Percentiles rank a stretch among this genome's conserved stretches.
Evolutionary conservation across 2,329 filamentous ascomycete genomes (phyloP).

Genomic region (Epichloe scottii): DNA sequence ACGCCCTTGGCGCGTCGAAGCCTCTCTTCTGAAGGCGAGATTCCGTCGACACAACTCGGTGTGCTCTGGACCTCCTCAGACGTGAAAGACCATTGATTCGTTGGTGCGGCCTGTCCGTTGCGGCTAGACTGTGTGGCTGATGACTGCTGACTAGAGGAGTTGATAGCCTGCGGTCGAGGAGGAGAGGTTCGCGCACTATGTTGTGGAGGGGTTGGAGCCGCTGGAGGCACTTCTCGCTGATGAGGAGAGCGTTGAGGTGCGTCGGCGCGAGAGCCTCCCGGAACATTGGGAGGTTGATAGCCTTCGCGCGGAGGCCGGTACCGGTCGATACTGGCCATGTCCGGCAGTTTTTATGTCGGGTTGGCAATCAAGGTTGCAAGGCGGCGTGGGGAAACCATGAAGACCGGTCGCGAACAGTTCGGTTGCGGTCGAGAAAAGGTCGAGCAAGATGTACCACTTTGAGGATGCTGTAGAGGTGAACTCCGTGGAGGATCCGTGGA

Average conservation of each 20-base stretch:
- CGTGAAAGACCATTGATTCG: constrained; percentile 79
- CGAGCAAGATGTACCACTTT: not conserved
- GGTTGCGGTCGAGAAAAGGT: not conserved
- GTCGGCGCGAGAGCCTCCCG: constrained; percentile 25
- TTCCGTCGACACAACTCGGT: constrained; percentile 74
- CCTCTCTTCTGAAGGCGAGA: constrained; percentile 65
- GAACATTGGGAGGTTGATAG: constrained; percentile 41
- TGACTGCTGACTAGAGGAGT: constrained; percentile 29
- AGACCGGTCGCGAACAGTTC: constrained; percentile 4
- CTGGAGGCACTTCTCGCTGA: constrained; percentile 45
- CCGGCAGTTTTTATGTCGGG: constrained; percentile 12
- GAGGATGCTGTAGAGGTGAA: not conserved
- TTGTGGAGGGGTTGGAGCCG: constrained; percentile 48
- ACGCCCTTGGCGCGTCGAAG: constrained; percentile 78
- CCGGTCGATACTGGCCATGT: constrained; percentile 48
- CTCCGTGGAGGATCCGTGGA: too few species aligned
- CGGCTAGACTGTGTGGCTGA: constrained; percentile 25
- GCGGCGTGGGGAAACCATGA: constrained; percentile 14
- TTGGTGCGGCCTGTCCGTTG: constrained; percentile 22
- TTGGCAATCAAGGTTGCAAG: constrained; percentile 11
- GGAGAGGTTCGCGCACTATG: constrained; percentile 43
- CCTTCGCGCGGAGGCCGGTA: constrained; percentile 45
- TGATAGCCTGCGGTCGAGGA: constrained; percentile 34
- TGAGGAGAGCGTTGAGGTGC: constrained; percentile 38
- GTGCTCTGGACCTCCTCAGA: constrained; percentile 70